Evolutionary conservation across 345 rosid species (phyloP), one percentile per base, ranked within the genome.

Genomic region (Euphorbia lathyris): DNA sequence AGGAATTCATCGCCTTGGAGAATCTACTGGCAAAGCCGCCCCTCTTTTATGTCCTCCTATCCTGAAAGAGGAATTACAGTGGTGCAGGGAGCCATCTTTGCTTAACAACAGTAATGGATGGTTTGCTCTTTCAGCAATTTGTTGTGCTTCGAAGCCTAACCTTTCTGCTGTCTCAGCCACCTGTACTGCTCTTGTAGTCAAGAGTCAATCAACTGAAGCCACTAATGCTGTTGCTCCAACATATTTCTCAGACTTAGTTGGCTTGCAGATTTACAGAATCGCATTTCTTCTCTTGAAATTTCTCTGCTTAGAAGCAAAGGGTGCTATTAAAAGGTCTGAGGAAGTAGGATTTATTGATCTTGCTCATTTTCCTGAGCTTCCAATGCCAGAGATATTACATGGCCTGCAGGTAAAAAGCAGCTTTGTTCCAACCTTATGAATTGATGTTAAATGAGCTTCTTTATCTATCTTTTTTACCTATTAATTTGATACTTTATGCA

Each of bases 381-480:
- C 99, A 36, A 88, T 92, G 93, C 97, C 92, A 6, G 93, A 92
- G 77, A 92, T 95, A 65, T 83, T 92, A 62, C 99, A 90, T 59
- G 97, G 93, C 40, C 68, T 92, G 70, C 97, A 94, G 97, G 97
- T 94, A 78, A 25, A 22, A 62, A n/a, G 43, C 5, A 67, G 40
- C 3, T 38, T 29, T 30, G 10, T 6, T 27, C 2, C 30, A 27
- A 7, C 20, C 27, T 42, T 17, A 51, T 53, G 12, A 47, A 62
- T 42, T 36, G n/a, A 23, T 17, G 43, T 43, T 2, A 38, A 23
- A 26, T 5, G 13, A 14, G 43, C 2, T 55, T 22, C 34, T 0
- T 53, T 40, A 32, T n/a, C 48, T 30, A n/a, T 8, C 13, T 22
- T 22, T 55, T 9, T 23, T n/a, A 8, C 20, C 0, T 30, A n/a